phyloP scores from a whole-genome alignment of 768 basidiomycete species.

The Pleurotus sapidus region DNA sequence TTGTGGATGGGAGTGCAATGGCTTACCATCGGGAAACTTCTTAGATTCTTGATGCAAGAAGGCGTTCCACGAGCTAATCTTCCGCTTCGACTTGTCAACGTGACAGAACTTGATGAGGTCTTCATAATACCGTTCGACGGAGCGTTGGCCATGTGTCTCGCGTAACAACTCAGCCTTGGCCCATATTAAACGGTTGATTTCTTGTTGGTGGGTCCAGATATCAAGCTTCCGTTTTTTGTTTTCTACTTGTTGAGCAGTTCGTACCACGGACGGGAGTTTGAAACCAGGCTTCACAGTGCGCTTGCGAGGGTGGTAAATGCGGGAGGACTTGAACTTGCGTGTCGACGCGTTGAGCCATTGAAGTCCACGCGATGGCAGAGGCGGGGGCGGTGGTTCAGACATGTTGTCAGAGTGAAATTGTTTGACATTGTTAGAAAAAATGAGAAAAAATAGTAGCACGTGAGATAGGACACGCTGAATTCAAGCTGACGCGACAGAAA shows the following conservation, averaged over 20 bases:
- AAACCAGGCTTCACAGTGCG: neutral
- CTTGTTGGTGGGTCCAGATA: neutral
- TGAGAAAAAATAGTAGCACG: too few species aligned
- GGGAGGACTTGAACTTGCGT: neutral
- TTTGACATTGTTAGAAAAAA: neutral
- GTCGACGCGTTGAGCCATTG: neutral
- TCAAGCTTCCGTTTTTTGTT: neutral
- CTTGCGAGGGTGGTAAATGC: neutral
- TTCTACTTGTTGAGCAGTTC: neutral
- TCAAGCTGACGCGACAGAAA: neutral
- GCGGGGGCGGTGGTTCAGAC: neutral
- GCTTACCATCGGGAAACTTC: neutral
- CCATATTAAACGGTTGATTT: neutral
- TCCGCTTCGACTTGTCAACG: neutral
- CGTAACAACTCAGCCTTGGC: neutral
- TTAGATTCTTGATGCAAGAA: conserved; percentile 6
- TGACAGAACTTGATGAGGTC: neutral
- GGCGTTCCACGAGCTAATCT: neutral
- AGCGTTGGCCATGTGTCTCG: neutral
- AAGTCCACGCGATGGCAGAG: neutral
- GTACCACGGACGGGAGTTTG: neutral
- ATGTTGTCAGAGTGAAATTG: neutral
- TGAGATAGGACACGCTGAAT: neutral
- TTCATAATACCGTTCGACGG: neutral
- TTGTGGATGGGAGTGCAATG: too few species aligned